A percentile compares a stretch with the other conserved stretches of the same genome.
phyloP scores from a whole-genome alignment of 2,329 filamentous ascomycete genomes.

The Epichloe sp. region DNA sequence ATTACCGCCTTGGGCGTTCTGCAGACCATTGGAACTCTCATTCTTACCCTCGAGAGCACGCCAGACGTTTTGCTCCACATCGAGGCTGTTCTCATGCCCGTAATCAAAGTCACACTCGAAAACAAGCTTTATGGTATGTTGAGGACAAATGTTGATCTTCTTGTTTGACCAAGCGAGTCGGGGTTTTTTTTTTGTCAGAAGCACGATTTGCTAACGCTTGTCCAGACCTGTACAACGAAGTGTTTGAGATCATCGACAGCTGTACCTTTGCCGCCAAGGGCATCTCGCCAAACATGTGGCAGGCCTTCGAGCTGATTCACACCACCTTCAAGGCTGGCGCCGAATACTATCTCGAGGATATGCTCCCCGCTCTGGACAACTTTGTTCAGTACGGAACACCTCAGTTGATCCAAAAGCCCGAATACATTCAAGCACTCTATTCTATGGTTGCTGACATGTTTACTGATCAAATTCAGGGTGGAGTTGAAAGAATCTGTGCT shows the following conservation, averaged over 20 bases:
- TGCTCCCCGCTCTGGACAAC: constrained; percentile 96
- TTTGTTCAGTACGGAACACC: constrained; percentile 86
- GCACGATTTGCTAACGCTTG: background rate
- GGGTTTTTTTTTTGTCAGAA: background rate
- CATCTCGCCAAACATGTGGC: constrained; percentile 96
- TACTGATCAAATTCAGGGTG: constrained; percentile 78
- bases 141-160: background rate
- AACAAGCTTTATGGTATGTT: constrained; percentile 82
- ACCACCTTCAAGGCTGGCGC: constrained; percentile 94
- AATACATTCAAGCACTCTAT: constrained; percentile 77
- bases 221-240: constrained; percentile 84
- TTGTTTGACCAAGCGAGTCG: too few relatives aligned
- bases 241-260: constrained; percentile 98
- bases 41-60: constrained; percentile 91
- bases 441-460: constrained; percentile 96
- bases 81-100: constrained; percentile 91
- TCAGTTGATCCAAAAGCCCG: constrained; percentile 67
- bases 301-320: constrained; percentile 93
- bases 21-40: constrained; percentile 94
- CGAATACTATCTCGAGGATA: constrained; percentile 94
- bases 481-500: constrained; percentile 88
- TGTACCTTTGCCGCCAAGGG: constrained; percentile 96
- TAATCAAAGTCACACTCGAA: constrained; percentile 89
- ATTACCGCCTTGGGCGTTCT: constrained; percentile 92
- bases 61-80: constrained; percentile 90